These are phyloP conservation scores for Grammothele lineata DNA, from an alignment of 768 basidiomycete genomes.

Conservation along the genomic window DNA sequence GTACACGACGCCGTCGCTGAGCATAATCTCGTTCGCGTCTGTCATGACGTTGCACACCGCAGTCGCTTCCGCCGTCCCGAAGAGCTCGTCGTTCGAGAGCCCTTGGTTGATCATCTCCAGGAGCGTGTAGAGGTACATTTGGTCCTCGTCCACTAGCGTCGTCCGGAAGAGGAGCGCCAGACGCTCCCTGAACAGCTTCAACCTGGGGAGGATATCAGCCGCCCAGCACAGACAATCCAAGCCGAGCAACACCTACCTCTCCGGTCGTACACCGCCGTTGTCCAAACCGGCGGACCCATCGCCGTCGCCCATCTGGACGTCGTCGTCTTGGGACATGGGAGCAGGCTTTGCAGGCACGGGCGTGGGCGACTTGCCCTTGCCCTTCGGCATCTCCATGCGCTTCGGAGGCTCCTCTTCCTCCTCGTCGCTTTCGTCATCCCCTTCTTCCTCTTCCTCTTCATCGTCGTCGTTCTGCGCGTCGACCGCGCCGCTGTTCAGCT, in stretches of 20 bases:
- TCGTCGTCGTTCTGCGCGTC: constrained; percentile 31
- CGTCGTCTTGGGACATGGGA: constrained; percentile 36
- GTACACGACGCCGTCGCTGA: constrained; percentile 83
- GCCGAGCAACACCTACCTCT: constrained; percentile 53
- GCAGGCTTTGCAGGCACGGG: constrained; percentile 12
- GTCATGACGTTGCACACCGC: constrained; percentile 72
- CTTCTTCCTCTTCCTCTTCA: constrained; percentile 50
- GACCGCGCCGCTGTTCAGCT: constrained; percentile 63
- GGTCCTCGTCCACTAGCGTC: constrained; percentile 70
- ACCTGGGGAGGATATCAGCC: constrained; percentile 34
- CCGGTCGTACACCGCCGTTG: constrained; percentile 45
- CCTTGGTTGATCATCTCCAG: constrained; percentile 77
- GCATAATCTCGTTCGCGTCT: constrained; percentile 79
- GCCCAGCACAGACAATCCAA: neutral
- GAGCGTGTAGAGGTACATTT: constrained; percentile 64
- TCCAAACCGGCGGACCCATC: constrained; percentile 31
- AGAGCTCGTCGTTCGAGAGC: constrained; percentile 60
- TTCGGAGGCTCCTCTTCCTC: constrained; percentile 37
- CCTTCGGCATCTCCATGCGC: constrained; percentile 48
- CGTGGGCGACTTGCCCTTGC: constrained; percentile 17
- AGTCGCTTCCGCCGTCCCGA: constrained; percentile 78
- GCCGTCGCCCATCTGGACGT: constrained; percentile 57
- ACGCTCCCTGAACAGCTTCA: constrained; percentile 76
- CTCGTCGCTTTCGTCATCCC: constrained; percentile 48
- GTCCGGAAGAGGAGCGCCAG: constrained; percentile 70